phyloP scores from a whole-genome alignment of 106 monocot species.

The Narthecium ossifragum region DNA sequence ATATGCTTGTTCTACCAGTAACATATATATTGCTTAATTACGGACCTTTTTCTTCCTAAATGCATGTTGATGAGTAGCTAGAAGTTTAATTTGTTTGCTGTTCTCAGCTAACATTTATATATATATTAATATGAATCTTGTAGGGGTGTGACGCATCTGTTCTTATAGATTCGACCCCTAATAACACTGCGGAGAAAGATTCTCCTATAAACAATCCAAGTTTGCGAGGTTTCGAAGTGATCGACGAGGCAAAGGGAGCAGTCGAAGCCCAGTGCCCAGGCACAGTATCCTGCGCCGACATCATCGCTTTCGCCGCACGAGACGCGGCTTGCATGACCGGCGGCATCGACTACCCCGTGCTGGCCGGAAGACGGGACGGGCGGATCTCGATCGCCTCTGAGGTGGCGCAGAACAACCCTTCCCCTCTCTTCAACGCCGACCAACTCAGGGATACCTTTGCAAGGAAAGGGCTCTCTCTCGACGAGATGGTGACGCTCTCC shows the following conservation, averaged over 20 bases:
- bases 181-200: constrained; percentile 28
- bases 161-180: constrained; percentile 27
- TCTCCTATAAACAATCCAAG: constrained; percentile 23
- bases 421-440: constrained; percentile 4
- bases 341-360: constrained; percentile 17
- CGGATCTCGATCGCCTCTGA: constrained; percentile 18
- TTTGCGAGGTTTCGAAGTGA: not conserved
- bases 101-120: too few relatives aligned
- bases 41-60: too few relatives aligned
- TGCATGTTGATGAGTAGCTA: too few relatives aligned
- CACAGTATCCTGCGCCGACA: constrained; percentile 37
- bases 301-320: constrained; percentile 12
- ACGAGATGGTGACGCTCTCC: too few relatives aligned
- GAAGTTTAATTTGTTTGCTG: too few relatives aligned
- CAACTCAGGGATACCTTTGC: constrained; percentile 33
- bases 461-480: constrained; percentile 29
- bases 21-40: too few relatives aligned
- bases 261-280: constrained; percentile 25
- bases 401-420: constrained; percentile 16
- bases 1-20: too few relatives aligned
- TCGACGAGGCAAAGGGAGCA: constrained; percentile 26
- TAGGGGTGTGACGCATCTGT: constrained; percentile 54
- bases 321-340: constrained; percentile 19
- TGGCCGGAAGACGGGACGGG: constrained; percentile 34
- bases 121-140: not conserved